A percentile compares a stretch with the other conserved stretches of the same genome.
Evolutionary conservation across 2,329 filamentous ascomycete genomes (phyloP).

Genomic region (Pestalotiopsis sp.): DNA sequence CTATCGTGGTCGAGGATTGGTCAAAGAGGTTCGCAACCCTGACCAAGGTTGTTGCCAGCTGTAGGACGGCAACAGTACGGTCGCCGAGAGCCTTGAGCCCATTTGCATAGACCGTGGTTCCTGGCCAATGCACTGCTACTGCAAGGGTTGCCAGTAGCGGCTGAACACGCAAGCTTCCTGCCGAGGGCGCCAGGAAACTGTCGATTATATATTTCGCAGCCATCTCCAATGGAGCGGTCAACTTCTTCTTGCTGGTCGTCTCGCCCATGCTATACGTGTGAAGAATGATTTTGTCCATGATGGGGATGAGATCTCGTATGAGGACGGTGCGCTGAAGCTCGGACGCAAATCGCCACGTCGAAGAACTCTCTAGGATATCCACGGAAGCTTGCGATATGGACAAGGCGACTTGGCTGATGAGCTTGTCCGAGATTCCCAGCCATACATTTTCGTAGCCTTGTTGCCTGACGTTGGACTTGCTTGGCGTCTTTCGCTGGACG

Average conservation of each 20-base stretch:
- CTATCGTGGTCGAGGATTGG: conserved; percentile 66
- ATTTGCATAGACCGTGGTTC: conserved; percentile 64
- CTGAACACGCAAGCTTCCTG: conserved; percentile 73
- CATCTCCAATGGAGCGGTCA: conserved; percentile 66
- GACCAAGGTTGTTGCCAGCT: conserved; percentile 71
- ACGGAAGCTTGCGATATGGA: conserved; percentile 76
- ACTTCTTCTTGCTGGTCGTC: conserved; percentile 42
- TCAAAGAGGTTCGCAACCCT: conserved; percentile 68
- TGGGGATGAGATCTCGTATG: conserved; percentile 66
- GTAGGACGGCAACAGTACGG: conserved; percentile 67
- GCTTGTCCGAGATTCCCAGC: conserved; percentile 77
- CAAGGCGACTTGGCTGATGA: conserved; percentile 70
- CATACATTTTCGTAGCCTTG: conserved; percentile 56
- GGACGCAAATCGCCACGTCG: conserved; percentile 80
- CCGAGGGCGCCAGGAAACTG: conserved; percentile 72
- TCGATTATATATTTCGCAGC: conserved; percentile 78
- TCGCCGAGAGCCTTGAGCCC: conserved; percentile 56
- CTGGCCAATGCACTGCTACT: conserved; percentile 59
- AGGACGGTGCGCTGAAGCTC: conserved; percentile 71
- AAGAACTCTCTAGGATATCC: conserved; percentile 83
- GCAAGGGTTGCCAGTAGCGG: conserved; percentile 75
- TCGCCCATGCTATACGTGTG: conserved; percentile 78
- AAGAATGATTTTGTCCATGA: conserved; percentile 72
- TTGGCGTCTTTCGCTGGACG: conserved; percentile 64
- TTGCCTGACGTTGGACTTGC: conserved; percentile 50